Evolutionary conservation across 1,284 basidiomycete species (phyloP).

Genomic region (Golubevia sp.): DNA sequence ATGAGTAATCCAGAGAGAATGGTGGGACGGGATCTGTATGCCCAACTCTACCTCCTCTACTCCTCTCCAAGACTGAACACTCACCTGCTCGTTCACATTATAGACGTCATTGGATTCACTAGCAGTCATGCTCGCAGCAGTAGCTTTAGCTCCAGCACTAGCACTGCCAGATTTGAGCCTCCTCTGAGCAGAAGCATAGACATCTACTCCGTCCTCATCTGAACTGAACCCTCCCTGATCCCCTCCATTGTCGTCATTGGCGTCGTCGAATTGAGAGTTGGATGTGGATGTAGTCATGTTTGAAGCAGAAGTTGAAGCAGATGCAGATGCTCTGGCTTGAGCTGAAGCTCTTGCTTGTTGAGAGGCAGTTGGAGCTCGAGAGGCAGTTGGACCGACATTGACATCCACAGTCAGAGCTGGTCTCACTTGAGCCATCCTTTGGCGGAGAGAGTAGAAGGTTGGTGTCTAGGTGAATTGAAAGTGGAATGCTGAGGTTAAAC

Average conservation of each 20-base stretch:
- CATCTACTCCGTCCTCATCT: conserved; percentile 31
- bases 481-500: no score
- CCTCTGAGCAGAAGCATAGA: conserved; percentile 21
- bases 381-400: conserved; percentile 23
- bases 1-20: no score
- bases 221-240: conserved; percentile 44
- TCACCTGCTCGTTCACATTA: background rate
- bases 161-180: conserved; percentile 27
- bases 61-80: no score
- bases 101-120: conserved; percentile 6
- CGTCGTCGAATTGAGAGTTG: conserved; percentile 24
- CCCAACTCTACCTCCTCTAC: no score
- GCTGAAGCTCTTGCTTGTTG: conserved; percentile 26
- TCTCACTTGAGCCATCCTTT: conserved; percentile 43
- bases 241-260: conserved; percentile 11
- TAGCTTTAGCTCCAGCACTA: conserved; percentile 29
- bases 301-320: conserved; percentile 19
- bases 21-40: no score
- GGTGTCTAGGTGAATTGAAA: no score
- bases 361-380: conserved; percentile 23
- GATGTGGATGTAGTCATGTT: conserved; percentile 15
- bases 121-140: conserved; percentile 12
- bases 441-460: no score
- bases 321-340: conserved; percentile 24
- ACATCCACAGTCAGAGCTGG: conserved; percentile 45